phyloP scores from a whole-genome alignment of 2,329 filamentous ascomycete genomes.

The Fusarium sacchari region DNA sequence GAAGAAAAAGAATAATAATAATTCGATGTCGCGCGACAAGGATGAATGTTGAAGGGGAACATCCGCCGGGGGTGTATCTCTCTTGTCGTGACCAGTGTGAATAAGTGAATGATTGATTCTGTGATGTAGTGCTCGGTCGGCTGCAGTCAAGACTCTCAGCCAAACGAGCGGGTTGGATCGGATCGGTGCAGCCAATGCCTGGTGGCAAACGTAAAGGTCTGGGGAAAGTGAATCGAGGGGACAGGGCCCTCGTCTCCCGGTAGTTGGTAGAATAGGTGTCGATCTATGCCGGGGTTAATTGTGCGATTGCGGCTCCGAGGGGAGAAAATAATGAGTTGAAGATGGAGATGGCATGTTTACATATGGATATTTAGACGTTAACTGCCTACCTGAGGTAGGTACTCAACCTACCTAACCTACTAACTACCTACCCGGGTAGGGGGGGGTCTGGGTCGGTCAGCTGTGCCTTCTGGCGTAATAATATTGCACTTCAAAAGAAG shows the following conservation, averaged over 20 bases:
- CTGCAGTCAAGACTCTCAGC: not conserved
- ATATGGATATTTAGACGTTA: constrained; percentile 18
- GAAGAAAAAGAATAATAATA: not conserved
- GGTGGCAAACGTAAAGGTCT: constrained; percentile 24
- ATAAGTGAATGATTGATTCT: not conserved
- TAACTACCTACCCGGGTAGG: too few species aligned
- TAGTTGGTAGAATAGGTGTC: constrained; percentile 1
- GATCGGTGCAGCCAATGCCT: constrained; percentile 25
- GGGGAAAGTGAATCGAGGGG: constrained; percentile 13
- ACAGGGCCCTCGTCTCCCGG: constrained; percentile 24
- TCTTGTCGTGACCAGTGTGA: not conserved
- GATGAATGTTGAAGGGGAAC: not conserved
- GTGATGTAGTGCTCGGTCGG: not conserved
- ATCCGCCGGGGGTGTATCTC: not conserved
- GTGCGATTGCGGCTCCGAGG: constrained; percentile 31
- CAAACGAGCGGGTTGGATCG: constrained; percentile 31
- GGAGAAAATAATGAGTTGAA: constrained; percentile 20
- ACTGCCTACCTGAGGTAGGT: too few species aligned
- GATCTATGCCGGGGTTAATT: constrained; percentile 9
- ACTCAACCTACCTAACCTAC: too few species aligned
- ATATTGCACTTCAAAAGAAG: too few species aligned
- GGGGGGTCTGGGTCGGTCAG: too few species aligned
- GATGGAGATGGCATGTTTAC: constrained; percentile 28
- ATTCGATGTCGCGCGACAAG: not conserved
- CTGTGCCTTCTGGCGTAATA: too few species aligned